Evolutionary conservation across 2,329 filamentous ascomycete genomes (phyloP), one percentile per base, ranked within the genome.

Genomic region (Chaetomiaceae sp.): DNA sequence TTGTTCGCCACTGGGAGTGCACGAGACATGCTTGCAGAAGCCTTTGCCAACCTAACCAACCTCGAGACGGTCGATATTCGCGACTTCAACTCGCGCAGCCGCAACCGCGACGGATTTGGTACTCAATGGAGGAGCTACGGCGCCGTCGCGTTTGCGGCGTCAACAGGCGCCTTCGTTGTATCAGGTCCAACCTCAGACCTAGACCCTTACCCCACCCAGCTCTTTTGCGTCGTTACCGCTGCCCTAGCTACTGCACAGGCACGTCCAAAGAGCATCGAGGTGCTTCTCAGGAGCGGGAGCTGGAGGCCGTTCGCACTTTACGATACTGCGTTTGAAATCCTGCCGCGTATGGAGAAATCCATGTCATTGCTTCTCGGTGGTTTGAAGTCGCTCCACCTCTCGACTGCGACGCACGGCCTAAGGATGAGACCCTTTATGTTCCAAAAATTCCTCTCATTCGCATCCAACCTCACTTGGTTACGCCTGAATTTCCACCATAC

Each of bases 41-140:
- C 82, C 2, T 78, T 87, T 48, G 61, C 65, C 9, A 75, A 78
- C 30, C 70, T 87, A 4, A 62, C 66, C 0, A 79, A 80, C 49
- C 73, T 86, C 5, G 67, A 77, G 27, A 78, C 74, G 0, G 65
- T 87, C 13, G 78, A 80, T 21, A 68, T 87, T 21, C 76, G 84
- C 16, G 80, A 86, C 62, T 85, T 79, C 66, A 70, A 77, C 61
- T 77, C 77, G 0, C 20, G 4, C 0, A 72, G 65, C 9, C 77
- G 82, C 4, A 62, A 61, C 11, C 76, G 82, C 3, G 82, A 86
- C 43, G 70, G 70, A 2, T 42, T 29, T 1, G 16, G 54, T 11
- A 62, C 58, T 0, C 51, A 60, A 1, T 86, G 83, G 82, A 68
- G 65, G 7, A 81, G 80, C 63, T 85, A 82, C 58, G 80, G 81